Conservation (phyloP, 2,329 filamentous ascomycete genomes). For the Aspergillus eucalypticola region DNA sequence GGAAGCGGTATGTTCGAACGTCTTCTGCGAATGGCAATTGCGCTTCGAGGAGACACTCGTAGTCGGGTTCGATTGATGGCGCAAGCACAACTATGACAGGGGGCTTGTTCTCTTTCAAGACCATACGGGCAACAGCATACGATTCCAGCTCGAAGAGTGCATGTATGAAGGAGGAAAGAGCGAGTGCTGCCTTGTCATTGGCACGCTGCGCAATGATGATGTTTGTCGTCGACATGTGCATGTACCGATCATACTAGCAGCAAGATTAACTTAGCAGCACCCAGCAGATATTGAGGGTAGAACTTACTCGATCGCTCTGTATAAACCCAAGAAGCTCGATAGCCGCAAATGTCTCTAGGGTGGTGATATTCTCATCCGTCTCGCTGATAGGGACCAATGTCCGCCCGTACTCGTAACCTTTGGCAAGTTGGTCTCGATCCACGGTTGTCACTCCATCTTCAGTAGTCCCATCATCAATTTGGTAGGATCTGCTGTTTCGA, state of each 20-base stretch:
- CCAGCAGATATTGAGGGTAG: neutral
- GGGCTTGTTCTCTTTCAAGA: constrained; percentile 78
- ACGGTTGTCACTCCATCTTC: constrained; percentile 81
- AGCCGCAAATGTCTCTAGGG: constrained; percentile 71
- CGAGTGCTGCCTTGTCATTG: constrained; percentile 80
- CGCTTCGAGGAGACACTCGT: constrained; percentile 85
- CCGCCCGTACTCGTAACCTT: constrained; percentile 89
- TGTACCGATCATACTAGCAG: constrained; percentile 72
- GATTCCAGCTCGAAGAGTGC: constrained; percentile 81
- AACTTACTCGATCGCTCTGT: constrained; percentile 63
- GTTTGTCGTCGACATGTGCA: constrained; percentile 79
- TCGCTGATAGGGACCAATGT: constrained; percentile 88
- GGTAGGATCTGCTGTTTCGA: constrained; percentile 76
- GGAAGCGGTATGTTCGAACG: constrained; percentile 84
- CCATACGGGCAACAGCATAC: constrained; percentile 82
- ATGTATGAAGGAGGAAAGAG: constrained; percentile 85
- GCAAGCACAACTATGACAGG: constrained; percentile 76
- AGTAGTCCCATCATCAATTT: constrained; percentile 71
- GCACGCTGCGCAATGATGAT: constrained; percentile 74
- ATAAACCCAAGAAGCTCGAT: constrained; percentile 89
- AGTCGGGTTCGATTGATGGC: constrained; percentile 73
- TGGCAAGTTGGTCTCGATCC: constrained; percentile 79
- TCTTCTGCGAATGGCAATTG: constrained; percentile 94
- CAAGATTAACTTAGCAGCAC: constrained; percentile 6
- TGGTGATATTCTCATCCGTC: constrained; percentile 85